Evolutionary conservation across 257 asterid genomes (phyloP).

Genomic region (Marsdenia floribunda): DNA sequence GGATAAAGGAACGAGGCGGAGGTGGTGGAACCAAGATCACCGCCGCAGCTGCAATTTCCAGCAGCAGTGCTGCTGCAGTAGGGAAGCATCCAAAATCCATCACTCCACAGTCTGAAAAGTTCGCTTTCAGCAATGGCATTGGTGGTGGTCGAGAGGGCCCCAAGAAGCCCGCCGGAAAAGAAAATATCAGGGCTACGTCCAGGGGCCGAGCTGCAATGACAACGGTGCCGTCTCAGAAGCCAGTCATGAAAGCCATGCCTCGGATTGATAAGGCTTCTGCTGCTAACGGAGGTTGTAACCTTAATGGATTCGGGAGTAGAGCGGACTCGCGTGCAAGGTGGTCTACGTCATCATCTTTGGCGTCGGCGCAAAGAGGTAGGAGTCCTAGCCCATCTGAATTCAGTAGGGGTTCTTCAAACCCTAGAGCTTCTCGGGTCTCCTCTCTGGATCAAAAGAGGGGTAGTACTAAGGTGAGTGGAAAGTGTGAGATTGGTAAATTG

Average conservation of each 20-base stretch:
- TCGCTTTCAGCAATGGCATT: conserved; percentile 19
- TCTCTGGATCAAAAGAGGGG: conserved; percentile 27
- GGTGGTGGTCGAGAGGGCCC: conserved; percentile 14
- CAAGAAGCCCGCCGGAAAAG: conserved; percentile 49
- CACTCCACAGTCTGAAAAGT: conserved; percentile 47
- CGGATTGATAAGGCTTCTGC: conserved; percentile 44
- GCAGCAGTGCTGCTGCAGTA: neutral
- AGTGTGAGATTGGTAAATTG: conserved; percentile 22
- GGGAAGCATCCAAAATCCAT: conserved; percentile 14
- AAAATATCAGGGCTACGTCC: conserved; percentile 58
- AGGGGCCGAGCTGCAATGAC: conserved; percentile 43
- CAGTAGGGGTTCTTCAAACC: conserved; percentile 33
- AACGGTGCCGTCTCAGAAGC: conserved; percentile 35
- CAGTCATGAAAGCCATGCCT: conserved; percentile 47
- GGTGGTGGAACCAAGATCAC: conserved; percentile 34
- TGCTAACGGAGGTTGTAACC: conserved; percentile 1
- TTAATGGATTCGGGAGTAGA: conserved; percentile 21
- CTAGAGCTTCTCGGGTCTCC: conserved; percentile 41
- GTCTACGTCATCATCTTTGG: conserved; percentile 52
- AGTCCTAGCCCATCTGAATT: conserved; percentile 69
- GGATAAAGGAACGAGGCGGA: conserved; percentile 55
- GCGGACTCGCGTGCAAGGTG: conserved; percentile 41
- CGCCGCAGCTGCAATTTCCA: conserved; percentile 22
- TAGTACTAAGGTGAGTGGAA: conserved; percentile 26
- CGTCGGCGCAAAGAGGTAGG: conserved; percentile 54